phyloP scores from a whole-genome alignment of 257 asterid species.

The Plantago major region DNA sequence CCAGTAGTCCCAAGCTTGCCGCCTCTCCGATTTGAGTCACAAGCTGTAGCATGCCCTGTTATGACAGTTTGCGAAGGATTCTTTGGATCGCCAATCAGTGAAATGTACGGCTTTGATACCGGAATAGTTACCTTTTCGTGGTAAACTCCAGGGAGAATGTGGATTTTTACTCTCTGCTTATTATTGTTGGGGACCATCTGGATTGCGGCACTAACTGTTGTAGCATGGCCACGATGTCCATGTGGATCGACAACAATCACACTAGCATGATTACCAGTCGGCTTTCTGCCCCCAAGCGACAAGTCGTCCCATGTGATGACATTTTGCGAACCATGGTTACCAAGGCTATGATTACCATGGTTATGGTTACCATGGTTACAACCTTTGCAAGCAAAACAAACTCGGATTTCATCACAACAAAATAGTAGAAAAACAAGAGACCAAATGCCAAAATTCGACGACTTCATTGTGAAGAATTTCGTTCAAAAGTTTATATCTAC shows the following conservation, averaged over 20 bases:
- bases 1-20: conserved; percentile 34
- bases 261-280: not conserved
- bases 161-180: conserved; percentile 36
- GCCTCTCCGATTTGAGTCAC: conserved; percentile 30
- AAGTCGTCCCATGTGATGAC: conserved; percentile 53
- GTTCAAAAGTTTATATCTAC: too few relatives aligned
- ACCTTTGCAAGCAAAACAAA: too few relatives aligned
- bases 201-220: conserved; percentile 58
- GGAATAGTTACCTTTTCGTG: conserved; percentile 69
- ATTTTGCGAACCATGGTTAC: not conserved
- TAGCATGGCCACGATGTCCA: conserved; percentile 25
- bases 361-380: too few relatives aligned
- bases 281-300: conserved; percentile 16
- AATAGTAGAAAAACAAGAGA: too few relatives aligned
- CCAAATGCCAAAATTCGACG: too few relatives aligned
- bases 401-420: too few relatives aligned
- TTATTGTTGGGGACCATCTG: conserved; percentile 47
- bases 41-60: conserved; percentile 59
- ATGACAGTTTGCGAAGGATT: conserved; percentile 33
- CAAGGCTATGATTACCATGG: too few relatives aligned
- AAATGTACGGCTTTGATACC: conserved; percentile 43
- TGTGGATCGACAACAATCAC: too few relatives aligned
- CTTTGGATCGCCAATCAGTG: conserved; percentile 46
- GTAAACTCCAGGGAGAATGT: conserved; percentile 54
- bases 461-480: too few relatives aligned